phyloP scores from a whole-genome alignment of 306 rosid genomes.

The Vicia villosa region DNA sequence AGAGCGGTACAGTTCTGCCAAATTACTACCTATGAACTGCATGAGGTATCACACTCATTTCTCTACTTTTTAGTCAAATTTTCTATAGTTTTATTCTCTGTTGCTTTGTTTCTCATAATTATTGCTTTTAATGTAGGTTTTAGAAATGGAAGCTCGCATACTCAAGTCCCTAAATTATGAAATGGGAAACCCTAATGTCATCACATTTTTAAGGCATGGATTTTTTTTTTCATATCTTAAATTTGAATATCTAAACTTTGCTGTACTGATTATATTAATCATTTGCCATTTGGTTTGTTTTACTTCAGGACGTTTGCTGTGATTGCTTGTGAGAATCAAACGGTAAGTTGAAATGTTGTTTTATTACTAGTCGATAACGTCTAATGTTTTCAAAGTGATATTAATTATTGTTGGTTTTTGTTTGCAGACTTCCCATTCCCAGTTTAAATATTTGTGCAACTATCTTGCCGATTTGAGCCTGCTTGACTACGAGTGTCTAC shows the following conservation, averaged over 20 bases:
- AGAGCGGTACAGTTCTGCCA: constrained; percentile 65
- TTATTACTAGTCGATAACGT: not conserved
- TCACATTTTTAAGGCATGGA: constrained; percentile 66
- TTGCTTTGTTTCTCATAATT: not conserved
- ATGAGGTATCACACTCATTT: constrained; percentile 48
- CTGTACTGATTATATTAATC: not conserved
- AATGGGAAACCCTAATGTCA: constrained; percentile 73
- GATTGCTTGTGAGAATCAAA: constrained; percentile 42
- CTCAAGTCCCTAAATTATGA: constrained; percentile 69
- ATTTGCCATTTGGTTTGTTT: not conserved
- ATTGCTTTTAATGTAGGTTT: constrained; percentile 47
- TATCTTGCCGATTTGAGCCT: constrained; percentile 84
- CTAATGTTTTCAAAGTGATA: not conserved
- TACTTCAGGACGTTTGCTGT: constrained; percentile 47
- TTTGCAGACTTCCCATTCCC: constrained; percentile 53
- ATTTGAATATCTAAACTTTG: not conserved
- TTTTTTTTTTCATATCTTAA: not conserved
- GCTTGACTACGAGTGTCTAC: constrained; percentile 65
- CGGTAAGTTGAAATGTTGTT: constrained; percentile 40
- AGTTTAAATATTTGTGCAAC: constrained; percentile 59
- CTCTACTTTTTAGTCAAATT: not conserved
- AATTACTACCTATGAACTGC: constrained; percentile 59
- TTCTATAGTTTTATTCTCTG: not conserved
- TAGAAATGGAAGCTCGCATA: constrained; percentile 77
- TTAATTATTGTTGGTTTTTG: constrained; percentile 22